Percentiles rank a stretch among this genome's conserved stretches.
Evolutionary conservation across 1,284 basidiomycete genomes (phyloP).

Genomic region (Sanghuangporus sanghuang): DNA sequence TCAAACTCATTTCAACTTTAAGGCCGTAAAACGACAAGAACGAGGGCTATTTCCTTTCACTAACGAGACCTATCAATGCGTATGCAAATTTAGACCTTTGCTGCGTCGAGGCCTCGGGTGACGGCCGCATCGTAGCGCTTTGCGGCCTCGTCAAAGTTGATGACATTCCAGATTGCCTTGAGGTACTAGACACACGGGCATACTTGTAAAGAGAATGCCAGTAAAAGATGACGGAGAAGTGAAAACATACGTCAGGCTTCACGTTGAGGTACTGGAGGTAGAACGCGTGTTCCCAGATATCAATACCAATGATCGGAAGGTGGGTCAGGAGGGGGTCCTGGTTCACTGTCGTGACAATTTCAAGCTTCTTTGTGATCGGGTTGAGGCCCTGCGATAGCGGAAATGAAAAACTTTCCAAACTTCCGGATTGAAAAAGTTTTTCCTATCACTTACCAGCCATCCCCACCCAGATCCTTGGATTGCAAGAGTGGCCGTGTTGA

Average conservation of each 20-base stretch:
- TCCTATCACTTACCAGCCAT: conserved; percentile 66
- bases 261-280: conserved; percentile 78
- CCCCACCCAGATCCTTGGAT: conserved; percentile 95
- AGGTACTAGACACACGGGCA: conserved; percentile 49
- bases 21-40: not conserved
- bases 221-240: not conserved
- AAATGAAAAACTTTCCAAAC: not conserved
- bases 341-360: conserved; percentile 78
- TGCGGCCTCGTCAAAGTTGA: conserved; percentile 81
- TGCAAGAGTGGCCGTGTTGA: conserved; percentile 72
- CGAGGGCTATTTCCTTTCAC: not conserved
- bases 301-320: conserved; percentile 81
- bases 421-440: not conserved
- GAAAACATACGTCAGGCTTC: conserved; percentile 53
- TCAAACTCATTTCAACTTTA: not conserved
- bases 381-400: conserved; percentile 50
- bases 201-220: not conserved
- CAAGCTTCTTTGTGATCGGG: conserved; percentile 57
- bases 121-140: conserved; percentile 52
- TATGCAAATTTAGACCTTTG: not conserved
- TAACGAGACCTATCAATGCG: not conserved
- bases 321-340: conserved; percentile 83
- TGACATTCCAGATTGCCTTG: conserved; percentile 77
- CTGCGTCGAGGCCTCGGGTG: conserved; percentile 8
- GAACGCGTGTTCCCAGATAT: conserved; percentile 84